Conservation (phyloP, 2,329 filamentous ascomycete species). For the Knoxdaviesia proteae region DNA sequence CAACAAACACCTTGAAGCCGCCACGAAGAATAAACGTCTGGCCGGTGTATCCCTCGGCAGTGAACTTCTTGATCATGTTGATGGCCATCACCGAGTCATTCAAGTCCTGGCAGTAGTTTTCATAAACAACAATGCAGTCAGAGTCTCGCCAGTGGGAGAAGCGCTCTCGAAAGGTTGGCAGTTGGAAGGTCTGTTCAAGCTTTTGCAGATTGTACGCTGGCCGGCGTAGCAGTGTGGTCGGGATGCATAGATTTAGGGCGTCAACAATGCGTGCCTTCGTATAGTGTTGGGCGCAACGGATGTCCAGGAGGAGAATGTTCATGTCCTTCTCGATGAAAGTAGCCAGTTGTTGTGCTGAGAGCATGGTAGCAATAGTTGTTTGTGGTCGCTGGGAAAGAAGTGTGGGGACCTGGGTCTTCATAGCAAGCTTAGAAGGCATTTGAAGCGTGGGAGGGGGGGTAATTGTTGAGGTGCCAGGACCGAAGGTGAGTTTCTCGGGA, state of each 20-base stretch:
- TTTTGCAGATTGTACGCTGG: constrained; percentile 80
- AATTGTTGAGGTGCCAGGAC: no score
- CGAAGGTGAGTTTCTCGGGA: no score
- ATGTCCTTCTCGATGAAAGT: constrained; percentile 27
- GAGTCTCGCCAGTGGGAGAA: constrained; percentile 61
- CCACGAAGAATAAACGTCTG: constrained; percentile 56
- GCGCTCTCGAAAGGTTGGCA: constrained; percentile 42
- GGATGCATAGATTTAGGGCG: constrained; percentile 86
- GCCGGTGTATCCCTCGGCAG: constrained; percentile 61
- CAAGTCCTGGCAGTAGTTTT: constrained; percentile 52
- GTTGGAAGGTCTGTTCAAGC: constrained; percentile 68
- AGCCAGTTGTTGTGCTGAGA: constrained; percentile 32
- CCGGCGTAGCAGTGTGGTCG: constrained; percentile 78
- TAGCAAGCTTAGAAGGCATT: no score
- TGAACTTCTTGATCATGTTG: constrained; percentile 88
- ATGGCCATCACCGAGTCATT: constrained; percentile 64
- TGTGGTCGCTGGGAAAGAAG: no score
- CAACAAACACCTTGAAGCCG: constrained; percentile 57
- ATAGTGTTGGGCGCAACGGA: constrained; percentile 72
- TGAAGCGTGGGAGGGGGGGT: no score
- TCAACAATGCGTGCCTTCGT: constrained; percentile 51
- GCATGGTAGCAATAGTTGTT: constrained; percentile 19
- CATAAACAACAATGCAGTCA: constrained; percentile 71
- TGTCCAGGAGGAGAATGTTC: constrained; percentile 41
- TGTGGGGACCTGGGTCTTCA: no score